A percentile compares a stretch with the other conserved stretches of the same genome.
phyloP scores from a whole-genome alignment of 257 asterid genomes.

The Marsdenia floribunda region DNA sequence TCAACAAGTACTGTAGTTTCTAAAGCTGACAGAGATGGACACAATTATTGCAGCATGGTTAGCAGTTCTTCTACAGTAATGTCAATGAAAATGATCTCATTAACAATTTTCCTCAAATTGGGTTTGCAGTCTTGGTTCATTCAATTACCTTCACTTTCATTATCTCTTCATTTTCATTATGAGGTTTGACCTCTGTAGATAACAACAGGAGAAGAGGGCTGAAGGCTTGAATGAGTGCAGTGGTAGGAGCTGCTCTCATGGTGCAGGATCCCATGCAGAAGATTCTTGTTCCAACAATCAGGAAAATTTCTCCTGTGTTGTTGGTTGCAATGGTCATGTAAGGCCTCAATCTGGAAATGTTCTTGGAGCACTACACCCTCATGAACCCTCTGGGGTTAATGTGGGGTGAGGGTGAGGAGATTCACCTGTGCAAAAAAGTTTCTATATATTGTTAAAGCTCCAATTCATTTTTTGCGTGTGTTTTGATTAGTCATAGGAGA shows the following conservation, averaged over 20 bases:
- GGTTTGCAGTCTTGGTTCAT: constrained; percentile 21
- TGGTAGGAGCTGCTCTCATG: constrained; percentile 32
- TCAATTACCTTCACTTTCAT: constrained; percentile 48
- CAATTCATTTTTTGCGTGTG: not conserved
- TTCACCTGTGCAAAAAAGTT: not conserved
- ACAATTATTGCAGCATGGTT: constrained; percentile 23
- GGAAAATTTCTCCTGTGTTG: constrained; percentile 26
- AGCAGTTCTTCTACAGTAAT: constrained; percentile 29
- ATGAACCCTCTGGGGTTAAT: not conserved
- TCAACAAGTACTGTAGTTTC: constrained; percentile 28
- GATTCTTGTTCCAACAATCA: constrained; percentile 23
- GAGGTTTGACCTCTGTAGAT: constrained; percentile 79
- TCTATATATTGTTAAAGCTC: not conserved
- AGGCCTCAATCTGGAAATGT: constrained; percentile 9
- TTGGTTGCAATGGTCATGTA: constrained; percentile 53
- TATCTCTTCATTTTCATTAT: constrained; percentile 55
- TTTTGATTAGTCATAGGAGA: not conserved
- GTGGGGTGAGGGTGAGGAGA: not conserved
- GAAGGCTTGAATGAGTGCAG: constrained; percentile 24
- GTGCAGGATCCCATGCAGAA: constrained; percentile 29
- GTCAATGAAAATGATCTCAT: constrained; percentile 37
- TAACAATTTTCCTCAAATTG: constrained; percentile 17
- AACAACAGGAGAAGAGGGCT: constrained; percentile 69
- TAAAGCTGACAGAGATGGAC: constrained; percentile 28
- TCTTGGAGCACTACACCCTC: not conserved